These are phyloP conservation scores for Verticillium dahliae DNA, from an alignment of 2,329 filamentous ascomycete genomes.

Conservation along the genomic window DNA sequence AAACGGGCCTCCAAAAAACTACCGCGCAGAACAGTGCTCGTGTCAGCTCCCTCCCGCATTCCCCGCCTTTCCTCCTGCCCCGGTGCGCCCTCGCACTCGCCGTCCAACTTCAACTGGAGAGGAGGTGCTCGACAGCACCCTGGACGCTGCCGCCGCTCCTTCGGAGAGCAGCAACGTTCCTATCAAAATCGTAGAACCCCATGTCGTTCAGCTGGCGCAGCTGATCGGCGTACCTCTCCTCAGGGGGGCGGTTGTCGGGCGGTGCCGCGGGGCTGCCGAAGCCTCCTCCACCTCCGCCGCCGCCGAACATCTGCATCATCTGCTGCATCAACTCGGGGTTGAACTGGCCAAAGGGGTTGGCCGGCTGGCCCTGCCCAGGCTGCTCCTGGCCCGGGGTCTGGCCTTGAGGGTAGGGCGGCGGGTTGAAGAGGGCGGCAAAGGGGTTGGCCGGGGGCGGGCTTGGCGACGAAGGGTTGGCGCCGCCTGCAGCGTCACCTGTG, in stretches of 20 bases:
- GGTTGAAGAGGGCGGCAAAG: slow-evolving; percentile 57
- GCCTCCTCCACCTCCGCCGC: slow-evolving; percentile 24
- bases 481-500: slow-evolving; percentile 6
- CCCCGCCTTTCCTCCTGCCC: too few species aligned
- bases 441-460: slow-evolving; percentile 51
- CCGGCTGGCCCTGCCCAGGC: slow-evolving; percentile 17
- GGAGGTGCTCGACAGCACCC: slow-evolving; percentile 74
- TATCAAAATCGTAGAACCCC: slow-evolving; percentile 96
- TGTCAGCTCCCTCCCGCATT: too few species aligned
- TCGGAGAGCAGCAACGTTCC: slow-evolving; percentile 82
- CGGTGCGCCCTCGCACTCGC: too few species aligned
- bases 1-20: too few species aligned
- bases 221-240: slow-evolving; percentile 88
- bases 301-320: slow-evolving; percentile 43
- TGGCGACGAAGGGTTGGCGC: slow-evolving; percentile 17
- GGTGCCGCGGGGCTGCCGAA: slow-evolving; percentile 43
- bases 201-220: slow-evolving; percentile 94
- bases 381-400: slow-evolving; percentile 26
- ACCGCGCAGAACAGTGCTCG: too few species aligned
- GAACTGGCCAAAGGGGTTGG: slow-evolving; percentile 32
- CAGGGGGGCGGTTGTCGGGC: slow-evolving; percentile 78
- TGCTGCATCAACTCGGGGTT: slow-evolving; percentile 36
- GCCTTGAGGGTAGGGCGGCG: slow-evolving; percentile 14
- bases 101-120: slow-evolving; percentile 23
- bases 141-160: slow-evolving; percentile 90